Evolutionary conservation across 2,329 filamentous ascomycete species (phyloP), one percentile per base, ranked within the genome.

Genomic region (Emmonsia crescens): DNA sequence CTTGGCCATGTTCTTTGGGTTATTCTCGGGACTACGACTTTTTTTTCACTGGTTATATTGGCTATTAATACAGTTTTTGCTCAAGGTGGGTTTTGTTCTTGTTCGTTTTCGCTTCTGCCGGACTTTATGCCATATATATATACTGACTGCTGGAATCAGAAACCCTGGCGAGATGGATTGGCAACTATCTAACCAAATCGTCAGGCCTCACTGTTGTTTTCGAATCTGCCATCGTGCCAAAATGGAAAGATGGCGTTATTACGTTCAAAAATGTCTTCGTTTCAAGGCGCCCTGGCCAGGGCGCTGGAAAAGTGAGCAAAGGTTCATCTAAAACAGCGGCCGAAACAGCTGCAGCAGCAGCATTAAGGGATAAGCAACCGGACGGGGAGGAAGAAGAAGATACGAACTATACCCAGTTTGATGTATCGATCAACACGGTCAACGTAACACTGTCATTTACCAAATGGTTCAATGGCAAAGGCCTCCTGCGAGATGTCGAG

Each of bases 401-500:
- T 71, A 91, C 89, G 21, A 99, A 99, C 71, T 99, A 97, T 73
- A 96, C 92, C 0, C 94, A 99, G 68, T 99, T 96, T 68, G 94
- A 99, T 70, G 80, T 99, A 19, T 96, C 91, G 0, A 90, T 99
- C 63, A 90, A 94, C 65, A 95, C 90, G 0, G 90, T 99, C 64
- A 96, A 99, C 70, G 93, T 99, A 49, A 97, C 93, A 0, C 75
- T 99, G 31, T 99, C 94, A 0, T 97, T 99, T 68, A 82, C 91
- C n/a, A 97, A 96, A 72, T 99, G 94, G 94, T 95, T 96, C 85
- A 97, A 96, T 68, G 93, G 94, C 27, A 96, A 93, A 74, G 94
- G 94, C 0, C 81, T 95, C 5, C 79, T 99, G 9, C 87, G 89
- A 68, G 90, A 97, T 71, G 94, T 99, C 49, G 91, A 96, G 71